phyloP scores from a whole-genome alignment of 2,329 filamentous ascomycete genomes.

The Monilinia polystroma region DNA sequence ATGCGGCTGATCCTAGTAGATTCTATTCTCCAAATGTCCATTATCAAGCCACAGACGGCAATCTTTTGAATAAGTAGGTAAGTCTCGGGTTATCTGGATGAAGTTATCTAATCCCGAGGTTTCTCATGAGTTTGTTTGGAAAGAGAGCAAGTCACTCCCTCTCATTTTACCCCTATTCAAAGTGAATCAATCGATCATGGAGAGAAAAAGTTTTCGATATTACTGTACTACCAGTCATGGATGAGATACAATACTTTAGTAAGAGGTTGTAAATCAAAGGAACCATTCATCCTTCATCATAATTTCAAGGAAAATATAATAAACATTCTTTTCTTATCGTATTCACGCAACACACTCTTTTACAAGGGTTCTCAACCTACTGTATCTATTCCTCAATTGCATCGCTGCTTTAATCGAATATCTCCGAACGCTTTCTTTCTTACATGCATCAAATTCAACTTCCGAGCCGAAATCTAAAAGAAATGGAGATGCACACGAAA shows the following conservation, averaged over 20 bases:
- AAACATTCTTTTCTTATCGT: conserved; percentile 6
- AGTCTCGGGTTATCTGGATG: conserved; percentile 11
- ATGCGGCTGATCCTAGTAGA: conserved; percentile 1
- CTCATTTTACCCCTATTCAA: conserved; percentile 7
- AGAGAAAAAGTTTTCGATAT: background rate
- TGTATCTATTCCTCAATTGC: background rate
- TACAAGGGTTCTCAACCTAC: background rate
- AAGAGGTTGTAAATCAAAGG: background rate
- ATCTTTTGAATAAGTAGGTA: background rate
- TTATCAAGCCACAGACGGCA: conserved; percentile 13
- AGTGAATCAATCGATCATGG: background rate
- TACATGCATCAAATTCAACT: conserved; percentile 3
- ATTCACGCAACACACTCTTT: background rate
- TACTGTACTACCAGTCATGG: background rate
- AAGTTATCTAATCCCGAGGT: conserved; percentile 11
- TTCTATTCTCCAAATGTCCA: conserved; percentile 1
- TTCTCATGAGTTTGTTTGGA: background rate
- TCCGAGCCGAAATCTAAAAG: background rate
- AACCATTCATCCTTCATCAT: background rate
- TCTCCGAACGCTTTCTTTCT: background rate
- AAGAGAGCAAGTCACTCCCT: background rate
- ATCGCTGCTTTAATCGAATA: conserved; percentile 9
- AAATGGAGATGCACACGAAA: background rate
- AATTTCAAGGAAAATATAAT: background rate
- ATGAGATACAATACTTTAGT: conserved; percentile 4